Base-by-base conservation (phyloP, 345 rosid species). In the Turritis glabra region DNA sequence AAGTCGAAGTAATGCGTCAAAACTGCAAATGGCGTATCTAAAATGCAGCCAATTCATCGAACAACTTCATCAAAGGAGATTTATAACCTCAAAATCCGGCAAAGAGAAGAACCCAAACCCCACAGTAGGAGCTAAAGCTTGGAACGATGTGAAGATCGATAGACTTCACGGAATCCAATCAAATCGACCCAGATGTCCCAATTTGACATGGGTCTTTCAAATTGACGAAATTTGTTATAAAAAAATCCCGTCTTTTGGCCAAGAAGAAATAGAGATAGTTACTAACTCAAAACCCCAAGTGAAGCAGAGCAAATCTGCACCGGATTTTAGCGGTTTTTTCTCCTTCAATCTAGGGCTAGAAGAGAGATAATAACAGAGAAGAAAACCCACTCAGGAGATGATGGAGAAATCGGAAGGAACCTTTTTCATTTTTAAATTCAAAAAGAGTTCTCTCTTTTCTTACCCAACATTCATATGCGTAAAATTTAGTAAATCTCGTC, bases 11-110 rank as follows among this genome's bases (percentile, higher is more conserved):
- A 23, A 25, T 7, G 21, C 13, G 15, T 17, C 64, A 71, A 11
- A 43, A 63, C 38, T 30, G 56, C 73, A 62, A 70, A 69, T 55
- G 74, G 72, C 59, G 35, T 71, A 50, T 69, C 56, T 25, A 23
- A 41, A 72, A 81, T 27, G 48, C 19, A 63, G 65, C 64, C 74
- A 48, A 33, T 15, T 51, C 80, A 56, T 71, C 35, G 72, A 79
- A 74, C 37, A 22, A 60, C 55, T 57, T 35, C 13, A 35, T 73
- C n/a, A 21, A 26, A 3, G 12, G 22, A 53, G 54, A 76, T 37
- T 68, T 64, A 51, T 11, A 77, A 75, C 75, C 19, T 52, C 1
- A 32, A 46, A 74, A 43, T 47, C 50, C 12, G 65, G 41, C 4
- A 61, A 62, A 52, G 64, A 52, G 48, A 59, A 50, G 15, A 13